Evolutionary conservation across 2,329 filamentous ascomycete species (phyloP), one percentile per base, ranked within the genome.

Genomic region (Colletotrichum siamense): DNA sequence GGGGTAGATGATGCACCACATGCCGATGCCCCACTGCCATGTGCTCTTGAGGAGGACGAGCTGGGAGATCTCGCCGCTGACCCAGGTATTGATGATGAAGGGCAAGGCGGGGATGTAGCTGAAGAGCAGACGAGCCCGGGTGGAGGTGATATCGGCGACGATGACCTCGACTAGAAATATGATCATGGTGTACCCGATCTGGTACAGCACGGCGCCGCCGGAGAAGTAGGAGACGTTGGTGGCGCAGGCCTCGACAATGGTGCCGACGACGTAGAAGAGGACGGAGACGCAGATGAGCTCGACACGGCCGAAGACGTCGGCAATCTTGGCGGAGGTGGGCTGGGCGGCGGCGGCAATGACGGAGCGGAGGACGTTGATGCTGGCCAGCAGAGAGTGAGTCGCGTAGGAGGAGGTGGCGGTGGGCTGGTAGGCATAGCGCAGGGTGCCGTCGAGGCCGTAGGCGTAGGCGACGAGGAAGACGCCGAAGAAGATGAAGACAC

Each of bases 1-100:
- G 5, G 91, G 88, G 81, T 91, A 93, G 76, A 93, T 92, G 81
- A 93, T 91, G 77, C 85, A 87, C 86, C 90, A 94, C 91, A 93
- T 93, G 79, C 91, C 92, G 36, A 92, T 88, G 36, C 92, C 92
- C 91, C 91, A 93, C 75, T 87, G 83, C 92, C 92, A 94, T 9
- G 83, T 87, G 1, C 89, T 90, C 16, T 76, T 79, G 1, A 73
- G 79, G 2, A 92, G 82, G 3, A 92, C 90, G 0, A 88, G 84
- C 5, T 79, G 74, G 5, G 89, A 86, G 59, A 94, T 83, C 79
- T 93, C 86, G 30, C 92, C 92, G 77, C 89, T 90, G 6, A 93
- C 87, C 92, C 92, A 94, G 2, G 92, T 91, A 83, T 93, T 93
- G 83, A 92, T 89, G 79, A 93, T 85, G 83, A 92, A 93, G 2